A percentile compares a stretch with the other conserved stretches of the same genome.
Evolutionary conservation across 805 yeast genomes (phyloP).

Genomic region (Zygotorulaspora florentina): DNA sequence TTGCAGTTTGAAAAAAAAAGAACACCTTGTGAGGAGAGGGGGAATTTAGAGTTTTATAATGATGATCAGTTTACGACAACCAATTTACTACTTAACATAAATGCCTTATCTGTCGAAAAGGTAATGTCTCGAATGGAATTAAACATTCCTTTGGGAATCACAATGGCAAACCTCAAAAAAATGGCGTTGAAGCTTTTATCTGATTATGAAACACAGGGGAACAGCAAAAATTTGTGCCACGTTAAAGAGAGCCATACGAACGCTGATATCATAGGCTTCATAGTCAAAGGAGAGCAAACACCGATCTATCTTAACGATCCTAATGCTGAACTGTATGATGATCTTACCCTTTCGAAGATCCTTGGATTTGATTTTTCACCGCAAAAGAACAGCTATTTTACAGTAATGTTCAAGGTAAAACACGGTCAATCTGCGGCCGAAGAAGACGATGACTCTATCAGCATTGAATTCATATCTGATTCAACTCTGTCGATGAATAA

Average conservation of each 20-base stretch:
- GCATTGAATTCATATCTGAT: slow-evolving; percentile 26
- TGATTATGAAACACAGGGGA: slow-evolving; percentile 17
- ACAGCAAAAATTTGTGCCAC: slow-evolving; percentile 16
- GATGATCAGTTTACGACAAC: slow-evolving; percentile 15
- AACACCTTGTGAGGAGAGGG: slow-evolving; percentile 1
- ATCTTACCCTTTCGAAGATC: slow-evolving; percentile 25
- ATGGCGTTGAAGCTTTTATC: slow-evolving; percentile 15
- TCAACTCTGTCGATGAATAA: slow-evolving; percentile 20
- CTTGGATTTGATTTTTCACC: slow-evolving; percentile 38
- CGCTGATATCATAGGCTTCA: slow-evolving; percentile 21
- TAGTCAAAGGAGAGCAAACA: slow-evolving; percentile 22
- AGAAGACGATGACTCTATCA: slow-evolving; percentile 10
- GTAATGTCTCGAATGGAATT: slow-evolving; percentile 8
- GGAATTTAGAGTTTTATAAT: slow-evolving; percentile 16
- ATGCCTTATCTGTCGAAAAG: slow-evolving; percentile 23
- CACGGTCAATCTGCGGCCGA: slow-evolving; percentile 15
- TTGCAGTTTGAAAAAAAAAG: slow-evolving; percentile 15
- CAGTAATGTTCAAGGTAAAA: slow-evolving; percentile 28
- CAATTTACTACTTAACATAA: slow-evolving; percentile 20
- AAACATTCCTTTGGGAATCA: slow-evolving; percentile 14
- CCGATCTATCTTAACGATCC: slow-evolving; percentile 14
- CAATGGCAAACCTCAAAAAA: slow-evolving; percentile 18
- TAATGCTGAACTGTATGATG: slow-evolving; percentile 17
- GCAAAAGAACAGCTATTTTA: slow-evolving; percentile 25
- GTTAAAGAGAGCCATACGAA: slow-evolving; percentile 13